Base-by-base conservation (phyloP, 1,284 basidiomycete species). In the Polyporus tsugae region DNA sequence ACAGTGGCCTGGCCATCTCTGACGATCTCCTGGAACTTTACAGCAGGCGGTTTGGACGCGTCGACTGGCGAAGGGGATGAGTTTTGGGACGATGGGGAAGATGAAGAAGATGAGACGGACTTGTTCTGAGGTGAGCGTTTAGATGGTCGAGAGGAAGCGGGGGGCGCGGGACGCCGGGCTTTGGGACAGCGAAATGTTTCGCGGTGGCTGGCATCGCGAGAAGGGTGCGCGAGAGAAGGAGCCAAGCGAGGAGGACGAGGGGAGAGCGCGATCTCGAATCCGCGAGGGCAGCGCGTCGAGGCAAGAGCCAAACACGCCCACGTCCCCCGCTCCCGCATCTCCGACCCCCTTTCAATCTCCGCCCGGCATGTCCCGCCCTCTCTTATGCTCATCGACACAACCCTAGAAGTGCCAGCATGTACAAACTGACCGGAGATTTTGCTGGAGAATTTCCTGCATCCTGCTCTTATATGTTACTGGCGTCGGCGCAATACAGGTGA, bases 1-100 rank as follows among this genome's bases (percentile, higher is more conserved):
- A 91, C 83, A 69, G 92, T 92, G 74, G 89, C 85, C 76, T 87
- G 85, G 19, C 84, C 86, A 74, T 91, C 90, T 35, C 90, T 82
- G 49, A 88, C 84, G 71, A 92, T 91, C 72, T 90, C 89, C 79
- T 92, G 90, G 70, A 90, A 90, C 82, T 91, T 92, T 72, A 92
- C 89, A 1, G 78, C 74, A 15, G 81, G 82, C 22, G 79, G 68
- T 57, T 79, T 81, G 38, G 72, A 68, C 22, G 70, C 66, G 65
- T 80, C 79, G 42, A 77, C 80, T 81, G 63, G n/a, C 53, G 61
- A 66, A 64, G 29, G 65, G 49, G 63, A 67, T 69, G 60, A 68
- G 70, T 60, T 36, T 49, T 67, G 55, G 57, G 59, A 46, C 53
- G 53, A n/a, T 73, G 73, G 62, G 76, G 71, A 35, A 82, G 15